Evolutionary conservation across 2,329 filamentous ascomycete species (phyloP).

Genomic region (Colletotrichum liriopes): DNA sequence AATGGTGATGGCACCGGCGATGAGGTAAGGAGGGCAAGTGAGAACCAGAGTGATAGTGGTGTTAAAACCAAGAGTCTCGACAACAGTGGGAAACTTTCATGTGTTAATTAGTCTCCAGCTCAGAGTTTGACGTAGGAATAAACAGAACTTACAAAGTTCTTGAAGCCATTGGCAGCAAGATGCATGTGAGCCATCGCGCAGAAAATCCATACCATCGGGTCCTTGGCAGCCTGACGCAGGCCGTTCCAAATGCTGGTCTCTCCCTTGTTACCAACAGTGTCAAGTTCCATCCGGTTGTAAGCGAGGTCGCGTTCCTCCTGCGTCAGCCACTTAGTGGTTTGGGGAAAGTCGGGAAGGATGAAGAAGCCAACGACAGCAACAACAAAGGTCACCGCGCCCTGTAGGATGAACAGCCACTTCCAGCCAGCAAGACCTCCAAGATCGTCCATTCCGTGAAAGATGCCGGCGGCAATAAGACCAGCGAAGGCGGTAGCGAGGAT

Average conservation of each 20-base stretch:
- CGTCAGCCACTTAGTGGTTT: slow-evolving; percentile 46
- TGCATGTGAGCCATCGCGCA: slow-evolving; percentile 67
- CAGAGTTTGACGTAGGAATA: rapidly evolving
- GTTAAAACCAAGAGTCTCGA: slow-evolving; percentile 63
- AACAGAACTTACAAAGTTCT: slow-evolving; percentile 53
- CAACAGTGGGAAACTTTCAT: slow-evolving; percentile 56
- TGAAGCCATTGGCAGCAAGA: slow-evolving; percentile 62
- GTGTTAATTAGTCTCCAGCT: slow-evolving; percentile 6
- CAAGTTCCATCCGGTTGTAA: slow-evolving; percentile 46
- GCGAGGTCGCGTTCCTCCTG: slow-evolving; percentile 44
- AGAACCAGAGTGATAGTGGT: slow-evolving; percentile 65
- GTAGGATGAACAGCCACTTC: slow-evolving; percentile 61
- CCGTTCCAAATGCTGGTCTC: slow-evolving; percentile 46
- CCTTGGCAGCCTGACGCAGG: slow-evolving; percentile 55
- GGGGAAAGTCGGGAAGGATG: slow-evolving; percentile 45
- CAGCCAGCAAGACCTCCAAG: slow-evolving; percentile 55
- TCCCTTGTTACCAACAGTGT: slow-evolving; percentile 47
- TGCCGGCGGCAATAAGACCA: slow-evolving; percentile 75
- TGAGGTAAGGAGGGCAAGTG: slow-evolving; percentile 55
- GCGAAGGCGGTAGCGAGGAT: slow-evolving; percentile 79
- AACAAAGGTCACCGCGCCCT: slow-evolving; percentile 55
- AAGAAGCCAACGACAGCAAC: slow-evolving; percentile 43
- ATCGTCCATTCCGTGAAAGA: slow-evolving; percentile 71
- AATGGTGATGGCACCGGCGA: slow-evolving; percentile 49
- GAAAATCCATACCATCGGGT: slow-evolving; percentile 63